Evolutionary conservation across 352 stramenopile species (phyloP), one percentile per base, ranked within the genome.

Genomic region (Lagenidium sp.): DNA sequence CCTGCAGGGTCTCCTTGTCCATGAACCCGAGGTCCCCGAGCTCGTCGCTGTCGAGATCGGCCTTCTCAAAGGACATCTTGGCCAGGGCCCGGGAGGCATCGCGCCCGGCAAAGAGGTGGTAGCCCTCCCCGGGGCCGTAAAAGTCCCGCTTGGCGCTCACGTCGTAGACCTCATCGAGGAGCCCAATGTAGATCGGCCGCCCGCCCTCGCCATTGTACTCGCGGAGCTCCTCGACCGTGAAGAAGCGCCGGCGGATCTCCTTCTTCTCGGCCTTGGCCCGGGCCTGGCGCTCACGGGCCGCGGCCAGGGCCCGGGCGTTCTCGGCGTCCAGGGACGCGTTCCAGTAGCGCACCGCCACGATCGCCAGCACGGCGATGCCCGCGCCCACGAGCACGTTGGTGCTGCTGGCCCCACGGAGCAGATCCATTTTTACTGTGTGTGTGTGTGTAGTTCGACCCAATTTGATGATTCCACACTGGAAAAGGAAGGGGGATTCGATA

Each of bases 141-240:
- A 98, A 98, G 54, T 98, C 84, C 22, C 78, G 63, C 57, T 94
- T 96, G 46, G 76, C 69, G 41, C 81, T 96, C 50, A 98, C 94
- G 63, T 99, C 95, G 73, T 98, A 99, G 2, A 99, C 89, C 36
- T 95, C 89, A 26, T 96, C 92, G 53, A 92, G 69, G n/a, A 98
- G 51, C 13, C 79, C 90, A 24, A 99, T 86, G 64, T 98, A 99
- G 31, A 98, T 95, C 15, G 89, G 85, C 47, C 95, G 95, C 31
- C 69, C 67, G 56, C 93, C 68, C 36, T 87, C 82, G 16, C 92
- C 94, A 58, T 97, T 92, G 64, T 97, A 98, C 18, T 80, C 61
- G 31, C 71, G 53, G 19, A 98, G 66, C 61, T 98, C 88, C 44
- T 94, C 76, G 2, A 64, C 46, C 25, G 93, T 97, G 62, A 97